phyloP scores from a whole-genome alignment of 208 protist species.

The Tritrichomonas foetus region DNA sequence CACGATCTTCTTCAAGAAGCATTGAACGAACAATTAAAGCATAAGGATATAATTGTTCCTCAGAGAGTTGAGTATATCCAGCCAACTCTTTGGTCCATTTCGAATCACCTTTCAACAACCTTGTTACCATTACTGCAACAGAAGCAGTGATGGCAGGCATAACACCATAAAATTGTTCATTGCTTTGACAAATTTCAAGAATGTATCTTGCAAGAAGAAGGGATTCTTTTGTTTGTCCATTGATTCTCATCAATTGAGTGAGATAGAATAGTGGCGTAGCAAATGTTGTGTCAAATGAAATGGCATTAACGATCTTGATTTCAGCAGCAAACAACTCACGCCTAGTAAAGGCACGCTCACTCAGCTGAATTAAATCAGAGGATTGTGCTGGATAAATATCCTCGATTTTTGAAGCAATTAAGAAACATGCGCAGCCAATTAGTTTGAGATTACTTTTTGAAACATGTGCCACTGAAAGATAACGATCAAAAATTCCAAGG shows the following conservation, averaged over 20 bases:
- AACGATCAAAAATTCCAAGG: conserved; percentile 13
- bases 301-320: neutral
- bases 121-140: neutral
- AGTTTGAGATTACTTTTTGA: neutral
- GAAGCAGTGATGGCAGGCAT: neutral
- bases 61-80: neutral
- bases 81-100: neutral
- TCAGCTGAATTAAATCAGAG: neutral
- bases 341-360: neutral
- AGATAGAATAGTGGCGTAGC: conserved; percentile 21
- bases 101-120: neutral
- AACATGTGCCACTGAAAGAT: neutral
- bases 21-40: neutral
- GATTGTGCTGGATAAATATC: conserved; percentile 29
- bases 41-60: neutral
- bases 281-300: conserved; percentile 5
- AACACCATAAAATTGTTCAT: neutral
- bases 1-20: neutral
- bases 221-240: neutral
- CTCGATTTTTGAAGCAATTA: conserved; percentile 37
- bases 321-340: neutral
- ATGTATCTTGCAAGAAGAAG: conserved; percentile 23
- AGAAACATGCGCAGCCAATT: neutral
- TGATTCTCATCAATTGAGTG: conserved; percentile 16
- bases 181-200: neutral